phyloP scores from a whole-genome alignment of 345 rosid species.

The Iberis pinnata region DNA sequence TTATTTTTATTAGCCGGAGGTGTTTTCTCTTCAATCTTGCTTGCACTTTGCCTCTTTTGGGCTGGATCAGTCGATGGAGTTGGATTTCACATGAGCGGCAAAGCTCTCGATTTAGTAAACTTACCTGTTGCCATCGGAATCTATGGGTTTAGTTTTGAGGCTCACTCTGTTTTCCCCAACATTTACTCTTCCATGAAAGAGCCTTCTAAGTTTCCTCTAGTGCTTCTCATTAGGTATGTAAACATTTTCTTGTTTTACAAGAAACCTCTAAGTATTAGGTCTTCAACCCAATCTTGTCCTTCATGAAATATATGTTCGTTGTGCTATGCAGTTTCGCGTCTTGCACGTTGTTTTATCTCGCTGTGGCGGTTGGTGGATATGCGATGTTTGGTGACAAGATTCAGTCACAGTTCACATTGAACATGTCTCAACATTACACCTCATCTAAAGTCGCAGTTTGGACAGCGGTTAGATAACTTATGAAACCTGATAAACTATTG shows the following conservation, averaged over 20 bases:
- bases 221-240: conserved; percentile 29
- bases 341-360: too few relatives aligned
- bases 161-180: conserved; percentile 74
- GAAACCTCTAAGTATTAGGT: too few relatives aligned
- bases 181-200: conserved; percentile 75
- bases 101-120: conserved; percentile 42
- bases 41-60: conserved; percentile 70
- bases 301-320: too few relatives aligned
- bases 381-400: too few relatives aligned
- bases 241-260: conserved; percentile 10
- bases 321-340: too few relatives aligned
- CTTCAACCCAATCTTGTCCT: too few relatives aligned
- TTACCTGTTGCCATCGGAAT: conserved; percentile 70
- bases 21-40: conserved; percentile 50
- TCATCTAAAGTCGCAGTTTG: too few relatives aligned
- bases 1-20: conserved; percentile 51
- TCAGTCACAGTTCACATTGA: too few relatives aligned
- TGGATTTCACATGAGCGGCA: conserved; percentile 56
- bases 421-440: too few relatives aligned
- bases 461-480: too few relatives aligned
- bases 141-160: conserved; percentile 55
- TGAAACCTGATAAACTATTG: neutral
- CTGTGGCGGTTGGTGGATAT: too few relatives aligned
- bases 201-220: conserved; percentile 49
- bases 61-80: conserved; percentile 49